These are phyloP conservation scores for Oehlia diaphana DNA, from an alignment of 192 early-diverging fungal genomes.

Conservation along the genomic window DNA sequence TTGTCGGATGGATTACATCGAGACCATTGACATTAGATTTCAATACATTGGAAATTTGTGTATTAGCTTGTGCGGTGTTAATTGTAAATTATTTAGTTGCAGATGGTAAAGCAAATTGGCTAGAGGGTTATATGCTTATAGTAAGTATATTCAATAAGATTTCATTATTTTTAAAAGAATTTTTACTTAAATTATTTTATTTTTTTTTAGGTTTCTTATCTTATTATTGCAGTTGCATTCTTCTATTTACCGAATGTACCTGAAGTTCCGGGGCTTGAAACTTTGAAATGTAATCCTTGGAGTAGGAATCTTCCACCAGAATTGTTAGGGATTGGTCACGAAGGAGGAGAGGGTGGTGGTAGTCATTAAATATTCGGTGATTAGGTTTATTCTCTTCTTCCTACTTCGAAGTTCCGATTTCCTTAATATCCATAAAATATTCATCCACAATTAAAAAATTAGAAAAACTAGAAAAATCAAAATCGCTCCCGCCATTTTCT, in stretches of 20 bases:
- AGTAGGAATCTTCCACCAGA: constrained; percentile 20
- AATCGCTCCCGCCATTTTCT: no score
- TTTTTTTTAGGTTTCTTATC: constrained; percentile 19
- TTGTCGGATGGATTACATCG: constrained; percentile 83
- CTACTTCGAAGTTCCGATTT: no score
- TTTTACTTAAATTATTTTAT: not conserved
- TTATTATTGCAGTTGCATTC: constrained; percentile 29
- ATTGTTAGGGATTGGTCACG: not conserved
- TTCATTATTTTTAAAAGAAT: constrained; percentile 27
- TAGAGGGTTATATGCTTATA: constrained; percentile 87
- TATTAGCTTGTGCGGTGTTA: constrained; percentile 76
- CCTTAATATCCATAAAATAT: no score
- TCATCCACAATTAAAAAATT: no score
- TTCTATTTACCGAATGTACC: constrained; percentile 25
- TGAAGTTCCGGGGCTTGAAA: not conserved
- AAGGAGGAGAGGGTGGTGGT: no score
- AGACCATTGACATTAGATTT: constrained; percentile 84
- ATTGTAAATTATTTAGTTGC: constrained; percentile 76
- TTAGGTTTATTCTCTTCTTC: no score
- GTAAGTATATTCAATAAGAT: constrained; percentile 42
- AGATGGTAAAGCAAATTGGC: constrained; percentile 90
- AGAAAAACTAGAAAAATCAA: no score
- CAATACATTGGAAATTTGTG: constrained; percentile 72
- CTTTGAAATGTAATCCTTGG: constrained; percentile 4
- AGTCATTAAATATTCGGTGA: no score